Conservation (phyloP, 2,329 filamentous ascomycete species). For the Ambrosiella cleistominuta region DNA sequence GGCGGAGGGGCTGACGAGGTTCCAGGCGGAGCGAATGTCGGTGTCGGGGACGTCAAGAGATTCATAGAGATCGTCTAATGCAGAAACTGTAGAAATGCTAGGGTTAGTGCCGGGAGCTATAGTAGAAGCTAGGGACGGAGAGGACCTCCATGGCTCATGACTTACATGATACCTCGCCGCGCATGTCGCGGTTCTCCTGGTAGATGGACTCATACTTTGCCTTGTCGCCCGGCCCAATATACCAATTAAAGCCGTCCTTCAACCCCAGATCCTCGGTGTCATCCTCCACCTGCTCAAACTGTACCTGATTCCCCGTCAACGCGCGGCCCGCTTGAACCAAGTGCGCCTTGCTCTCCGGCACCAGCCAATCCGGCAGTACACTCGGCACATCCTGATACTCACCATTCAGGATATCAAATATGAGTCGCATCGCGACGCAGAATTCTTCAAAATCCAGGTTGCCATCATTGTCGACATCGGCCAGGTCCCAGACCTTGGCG, state of each 20-base stretch:
- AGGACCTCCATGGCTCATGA: slow-evolving; percentile 13
- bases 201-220: slow-evolving; percentile 96
- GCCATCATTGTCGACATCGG: slow-evolving; percentile 92
- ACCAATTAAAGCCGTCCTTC: slow-evolving; percentile 98
- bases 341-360: slow-evolving; percentile 87
- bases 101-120: background rate
- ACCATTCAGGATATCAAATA: slow-evolving; percentile 93
- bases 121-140: background rate
- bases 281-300: slow-evolving; percentile 73
- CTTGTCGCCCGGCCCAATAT: slow-evolving; percentile 87
- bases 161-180: slow-evolving; percentile 67
- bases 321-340: slow-evolving; percentile 70
- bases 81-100: slow-evolving; percentile 37
- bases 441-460: slow-evolving; percentile 99
- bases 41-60: slow-evolving; percentile 56
- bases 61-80: slow-evolving; percentile 70
- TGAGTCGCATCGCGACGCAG: slow-evolving; percentile 94
- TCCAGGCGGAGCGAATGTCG: slow-evolving; percentile 86
- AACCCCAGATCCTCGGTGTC: slow-evolving; percentile 68
- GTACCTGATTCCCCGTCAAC: slow-evolving; percentile 58
- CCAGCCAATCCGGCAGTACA: slow-evolving; percentile 81
- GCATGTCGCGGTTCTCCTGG: slow-evolving; percentile 71
- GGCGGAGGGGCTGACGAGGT: slow-evolving; percentile 86
- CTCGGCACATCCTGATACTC: slow-evolving; percentile 81
- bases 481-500: slow-evolving; percentile 93